Evolutionary conservation across 2,329 filamentous ascomycete species (phyloP).

Genomic region (Drechslera avenae): DNA sequence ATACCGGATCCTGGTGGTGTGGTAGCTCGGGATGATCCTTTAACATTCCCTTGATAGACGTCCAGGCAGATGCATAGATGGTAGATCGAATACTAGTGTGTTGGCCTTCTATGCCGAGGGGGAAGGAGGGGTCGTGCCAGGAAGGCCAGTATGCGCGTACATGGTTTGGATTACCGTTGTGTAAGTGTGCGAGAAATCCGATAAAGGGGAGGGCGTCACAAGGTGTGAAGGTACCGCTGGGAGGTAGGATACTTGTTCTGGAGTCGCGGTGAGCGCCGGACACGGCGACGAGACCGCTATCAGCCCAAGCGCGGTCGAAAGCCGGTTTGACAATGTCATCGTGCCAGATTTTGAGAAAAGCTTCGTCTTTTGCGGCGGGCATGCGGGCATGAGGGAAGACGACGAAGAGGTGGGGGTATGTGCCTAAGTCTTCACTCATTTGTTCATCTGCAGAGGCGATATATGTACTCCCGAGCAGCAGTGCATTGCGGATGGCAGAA

Average conservation of each 20-base stretch:
- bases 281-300: conserved; percentile 7
- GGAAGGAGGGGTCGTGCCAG: conserved; percentile 8
- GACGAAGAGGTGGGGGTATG: conserved; percentile 19
- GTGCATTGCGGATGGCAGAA: conserved; percentile 4
- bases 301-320: conserved; percentile 25
- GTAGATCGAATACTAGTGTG: conserved; percentile 1
- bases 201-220: conserved; percentile 7
- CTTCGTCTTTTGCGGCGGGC: not conserved
- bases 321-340: conserved; percentile 26
- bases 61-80: conserved; percentile 20
- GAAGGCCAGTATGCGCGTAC: conserved; percentile 17
- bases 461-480: conserved; percentile 19
- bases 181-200: conserved; percentile 6
- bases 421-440: not conserved
- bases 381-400: conserved; percentile 22
- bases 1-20: conserved; percentile 16
- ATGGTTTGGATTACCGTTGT: not conserved
- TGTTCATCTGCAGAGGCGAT: not conserved
- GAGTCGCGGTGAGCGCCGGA: not conserved
- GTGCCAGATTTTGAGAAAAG: conserved; percentile 26
- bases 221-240: not conserved
- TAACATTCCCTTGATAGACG: conserved; percentile 21
- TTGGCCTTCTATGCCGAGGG: conserved; percentile 6
- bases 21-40: conserved; percentile 10
- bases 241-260: not conserved